Evolutionary conservation across 2,329 filamentous ascomycete species (phyloP), one percentile per base, ranked within the genome.

Genomic region (Harringtonia aguacate): DNA sequence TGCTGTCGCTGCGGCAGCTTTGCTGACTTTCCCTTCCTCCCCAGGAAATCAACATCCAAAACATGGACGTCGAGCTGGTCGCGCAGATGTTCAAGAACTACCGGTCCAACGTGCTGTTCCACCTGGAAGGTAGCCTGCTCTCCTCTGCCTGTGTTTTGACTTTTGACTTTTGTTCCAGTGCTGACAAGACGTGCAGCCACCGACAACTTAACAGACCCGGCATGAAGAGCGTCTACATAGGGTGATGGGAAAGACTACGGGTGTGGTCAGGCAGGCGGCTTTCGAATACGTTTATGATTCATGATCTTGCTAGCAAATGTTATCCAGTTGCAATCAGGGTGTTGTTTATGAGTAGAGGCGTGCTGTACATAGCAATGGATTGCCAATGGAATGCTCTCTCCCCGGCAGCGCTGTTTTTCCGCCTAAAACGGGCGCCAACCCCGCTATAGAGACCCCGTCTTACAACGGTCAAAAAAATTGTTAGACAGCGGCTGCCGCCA

Each of bases 21-120:
- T 14, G 15, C 21, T 20, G n/a, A 36, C 17, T 3, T 5, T 20
- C 14, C n/a, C n/a, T n/a, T n/a, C n/a, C n/a, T n/a, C n/a, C n/a
- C n/a, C 54, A 95, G 85, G 90, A 97, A 53, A 95, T 97, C 72
- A 97, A 97, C 58, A 82, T 95, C 45, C 86, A 95, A 57, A 98
- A 97, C 62, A 95, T 97, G 88, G 94, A 98, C 59, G 87, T 95
- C 30, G 92, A 97, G 66, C 75, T 97, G 3, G 92, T 97, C 6
- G 89, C 90, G 1, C 90, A 97, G 60, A 98, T 98, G 92, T 98
- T 97, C 72, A 95, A 97, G 69, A 98, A 97, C 66, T 98, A 98
- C 61, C 89, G 95, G 62, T 95, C 88, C 12, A 98, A 97, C 56
- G 90, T 97, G 14, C 69, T 97, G 7, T 97, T 98, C 61, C 92